A percentile compares a stretch with the other conserved stretches of the same genome.
phyloP scores from a whole-genome alignment of 176 grass and related monocot species.

The Carex myosuroides region DNA sequence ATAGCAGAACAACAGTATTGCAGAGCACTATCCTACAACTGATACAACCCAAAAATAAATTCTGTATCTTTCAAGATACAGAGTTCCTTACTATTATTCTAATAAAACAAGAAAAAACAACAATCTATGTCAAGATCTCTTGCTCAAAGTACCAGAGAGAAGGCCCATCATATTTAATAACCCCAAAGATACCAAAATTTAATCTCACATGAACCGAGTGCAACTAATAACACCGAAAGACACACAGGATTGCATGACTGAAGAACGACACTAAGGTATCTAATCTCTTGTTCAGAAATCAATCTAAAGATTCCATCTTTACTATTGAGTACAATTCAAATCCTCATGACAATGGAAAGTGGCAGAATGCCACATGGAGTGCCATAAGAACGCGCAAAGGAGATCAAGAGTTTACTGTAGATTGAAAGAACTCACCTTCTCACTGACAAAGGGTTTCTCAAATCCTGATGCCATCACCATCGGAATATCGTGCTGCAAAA shows the following conservation, averaged over 20 bases:
- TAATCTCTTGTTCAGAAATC: conserved; percentile 3
- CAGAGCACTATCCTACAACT: neutral
- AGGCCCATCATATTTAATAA: neutral
- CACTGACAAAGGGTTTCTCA: conserved; percentile 59
- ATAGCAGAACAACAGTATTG: neutral
- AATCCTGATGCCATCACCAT: neutral
- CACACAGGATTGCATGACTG: neutral
- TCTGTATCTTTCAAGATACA: neutral
- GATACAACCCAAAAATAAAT: neutral
- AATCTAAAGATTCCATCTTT: neutral
- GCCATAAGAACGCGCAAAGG: neutral
- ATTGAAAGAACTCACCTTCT: conserved; percentile 43
- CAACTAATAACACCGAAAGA: too few species aligned
- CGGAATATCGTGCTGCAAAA: neutral
- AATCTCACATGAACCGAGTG: neutral
- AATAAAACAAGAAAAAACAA: neutral
- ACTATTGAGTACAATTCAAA: neutral
- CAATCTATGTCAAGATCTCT: neutral
- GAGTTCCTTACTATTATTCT: neutral
- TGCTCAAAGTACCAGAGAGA: neutral
- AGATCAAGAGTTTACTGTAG: conserved; percentile 3
- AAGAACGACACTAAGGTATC: neutral
- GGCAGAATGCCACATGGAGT: neutral
- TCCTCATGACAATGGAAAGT: neutral
- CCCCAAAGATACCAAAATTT: neutral